A percentile compares a stretch with the other conserved stretches of the same genome.
phyloP scores from a whole-genome alignment of 176 grass and related monocot species.

The Elaeis guineensis region DNA sequence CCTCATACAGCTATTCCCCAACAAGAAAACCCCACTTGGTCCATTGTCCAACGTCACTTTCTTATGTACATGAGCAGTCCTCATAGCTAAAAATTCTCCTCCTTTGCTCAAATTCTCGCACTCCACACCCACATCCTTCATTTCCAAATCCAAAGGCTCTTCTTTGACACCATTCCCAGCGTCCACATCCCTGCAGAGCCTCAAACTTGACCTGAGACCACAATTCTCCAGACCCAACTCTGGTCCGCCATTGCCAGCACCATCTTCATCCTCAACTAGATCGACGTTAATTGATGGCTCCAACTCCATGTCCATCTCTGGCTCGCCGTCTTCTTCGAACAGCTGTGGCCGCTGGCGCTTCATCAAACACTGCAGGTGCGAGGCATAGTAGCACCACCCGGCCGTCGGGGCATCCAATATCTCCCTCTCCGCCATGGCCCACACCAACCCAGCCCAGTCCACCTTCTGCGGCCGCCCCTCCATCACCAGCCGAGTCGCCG shows the following conservation, averaged over 20 bases:
- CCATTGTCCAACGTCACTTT: constrained; percentile 29
- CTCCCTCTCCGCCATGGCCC: constrained; percentile 86
- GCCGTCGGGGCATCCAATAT: constrained; percentile 38
- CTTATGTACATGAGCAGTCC: constrained; percentile 40
- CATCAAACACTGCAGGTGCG: constrained; percentile 71
- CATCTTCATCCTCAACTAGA: constrained; percentile 21
- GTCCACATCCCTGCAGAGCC: constrained; percentile 13
- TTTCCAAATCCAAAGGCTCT: constrained; percentile 37
- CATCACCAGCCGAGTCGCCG: constrained; percentile 47
- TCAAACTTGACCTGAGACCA: constrained; percentile 32
- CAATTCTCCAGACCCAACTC: constrained; percentile 27
- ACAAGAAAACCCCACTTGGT: constrained; percentile 36
- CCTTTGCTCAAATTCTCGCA: constrained; percentile 74
- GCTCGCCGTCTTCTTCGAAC: constrained; percentile 18
- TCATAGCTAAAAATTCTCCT: constrained; percentile 61
- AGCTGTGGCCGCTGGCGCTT: constrained; percentile 33
- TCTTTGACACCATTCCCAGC: constrained; percentile 30
- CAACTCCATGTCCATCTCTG: no score
- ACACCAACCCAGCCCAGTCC: constrained; percentile 68
- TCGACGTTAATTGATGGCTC: no score
- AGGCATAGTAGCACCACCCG: constrained; percentile 53
- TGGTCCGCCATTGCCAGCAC: constrained; percentile 5
- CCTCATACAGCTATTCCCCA: constrained; percentile 53
- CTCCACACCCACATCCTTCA: constrained; percentile 39
- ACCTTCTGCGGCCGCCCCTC: constrained; percentile 63